Base-by-base conservation (phyloP, 1,284 basidiomycete species). In the Baeospora myosura region DNA sequence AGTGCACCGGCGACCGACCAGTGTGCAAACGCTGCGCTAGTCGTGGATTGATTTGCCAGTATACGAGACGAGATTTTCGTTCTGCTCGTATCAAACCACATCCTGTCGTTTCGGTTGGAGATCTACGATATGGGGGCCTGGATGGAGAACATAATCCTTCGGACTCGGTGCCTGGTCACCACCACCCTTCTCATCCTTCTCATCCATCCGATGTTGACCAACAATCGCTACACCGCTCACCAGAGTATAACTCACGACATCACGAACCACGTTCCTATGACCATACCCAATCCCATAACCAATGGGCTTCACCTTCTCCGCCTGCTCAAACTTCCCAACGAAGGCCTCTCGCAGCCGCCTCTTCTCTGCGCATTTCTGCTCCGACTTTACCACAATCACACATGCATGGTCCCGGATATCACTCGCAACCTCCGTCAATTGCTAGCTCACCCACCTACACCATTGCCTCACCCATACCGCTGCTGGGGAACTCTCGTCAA, bases 1-100 rank as follows among this genome's bases (percentile, higher is more conserved):
- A 77, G 74, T 77, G 74, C 52, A 74, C 72, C 16, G 74, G 74
- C 12, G 68, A 69, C 34, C 67, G 65, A 29, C 74, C 73, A 3
- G 62, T 66, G 3, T 77, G 74, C 53, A 54, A 61, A 31, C 66
- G 74, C 22, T 77, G 74, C 50, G 53, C 58, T 2, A 57, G 60
- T 34, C 63, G 73, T 20, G 72, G 70, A 7, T 63, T 75, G 26
- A 55, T 64, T 18, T 77, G 74, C 53, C 60, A 66, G 32, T 77
- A 75, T 53, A 23, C 32, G 11, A 18, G 21, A 12, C 14, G 7
- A 34, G 32, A 34, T 2, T 18, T 6, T 8, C 32, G 32, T 4
- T 18, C 12, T 14, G n/a, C 11, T 12, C 32, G 32, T 14, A 20
- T n/a, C n/a, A n/a, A n/a, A n/a, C n/a, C n/a, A 34, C 18, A 8